Base-by-base conservation (phyloP, 768 basidiomycete genomes). In the Pleurotus citrinopileatus region DNA sequence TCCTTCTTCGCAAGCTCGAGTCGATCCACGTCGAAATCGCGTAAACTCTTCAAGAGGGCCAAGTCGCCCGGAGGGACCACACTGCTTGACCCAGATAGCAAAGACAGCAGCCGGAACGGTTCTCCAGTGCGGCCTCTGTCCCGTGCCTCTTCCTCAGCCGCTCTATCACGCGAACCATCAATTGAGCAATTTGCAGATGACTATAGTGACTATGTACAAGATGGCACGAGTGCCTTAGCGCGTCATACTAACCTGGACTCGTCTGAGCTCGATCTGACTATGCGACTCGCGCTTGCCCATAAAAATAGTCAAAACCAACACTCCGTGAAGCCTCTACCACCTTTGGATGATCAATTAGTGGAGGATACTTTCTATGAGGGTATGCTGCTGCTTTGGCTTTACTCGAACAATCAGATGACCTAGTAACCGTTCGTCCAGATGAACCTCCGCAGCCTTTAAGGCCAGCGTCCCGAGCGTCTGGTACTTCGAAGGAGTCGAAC, bases 361-460 rank as follows among this genome's bases (percentile, higher is more conserved):
- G 85, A 87, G 59, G 80, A 81, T 25, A 88, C 84, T 2, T 90
- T 92, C 59, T 89, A 88, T 60, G 90, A 92, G 82, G 89, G 90
- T 85, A 61, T 23, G 75, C 19, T 56, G 34, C 17, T 25, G 22
- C 19, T 23, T 32, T 42, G 26, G 13, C 22, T 26, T 23, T 25
- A 23, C 43, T 59, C n/a, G n/a, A n/a, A n/a, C n/a, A n/a, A n/a
- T n/a, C n/a, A n/a, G n/a, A n/a, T n/a, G n/a, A 42, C 25, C 32
- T 53, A 19, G 56, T 61, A 28, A 19, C 42, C 22, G 52, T 48
- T 28, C 53, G 28, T 55, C 3, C 57, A 89, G 87, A 90, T 64
- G 82, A 81, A 40, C 84, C 79, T 32, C 83, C 85, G 8, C 70
- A 67, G 44, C 71, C 77, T 28, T 53, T 81, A 42, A 78, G 83